A percentile compares a stretch with the other conserved stretches of the same genome.
phyloP scores from a whole-genome alignment of 495 filamentous ascomycete genomes.

The Penicillium ochrochloron region DNA sequence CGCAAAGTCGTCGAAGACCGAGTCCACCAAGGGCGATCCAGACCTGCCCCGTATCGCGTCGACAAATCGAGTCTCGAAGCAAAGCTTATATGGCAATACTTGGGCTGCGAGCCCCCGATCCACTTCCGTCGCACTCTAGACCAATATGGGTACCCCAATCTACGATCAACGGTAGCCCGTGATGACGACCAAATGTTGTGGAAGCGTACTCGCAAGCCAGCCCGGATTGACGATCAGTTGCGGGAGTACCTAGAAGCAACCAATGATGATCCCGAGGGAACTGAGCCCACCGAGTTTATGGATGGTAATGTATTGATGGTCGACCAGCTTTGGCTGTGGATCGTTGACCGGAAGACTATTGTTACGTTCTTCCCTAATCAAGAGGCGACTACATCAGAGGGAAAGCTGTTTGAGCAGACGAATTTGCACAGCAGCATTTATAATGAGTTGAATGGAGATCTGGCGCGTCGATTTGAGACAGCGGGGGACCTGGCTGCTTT shows the following conservation, averaged over 20 bases:
- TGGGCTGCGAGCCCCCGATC: constrained; percentile 66
- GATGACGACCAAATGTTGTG: constrained; percentile 75
- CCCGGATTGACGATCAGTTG: constrained; percentile 36
- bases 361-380: constrained; percentile 62
- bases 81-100: constrained; percentile 66
- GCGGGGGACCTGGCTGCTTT: constrained; percentile 66
- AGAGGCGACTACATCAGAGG: constrained; percentile 51
- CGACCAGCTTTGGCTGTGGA: constrained; percentile 72
- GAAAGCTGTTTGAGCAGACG: constrained; percentile 61
- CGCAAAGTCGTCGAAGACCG: constrained; percentile 61
- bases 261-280: constrained; percentile 20
- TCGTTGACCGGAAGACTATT: constrained; percentile 62
- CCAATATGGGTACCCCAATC: constrained; percentile 67
- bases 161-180: constrained; percentile 62
- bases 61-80: constrained; percentile 59
- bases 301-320: constrained; percentile 71
- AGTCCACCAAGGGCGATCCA: constrained; percentile 58
- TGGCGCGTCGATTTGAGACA: constrained; percentile 66
- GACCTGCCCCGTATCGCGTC: constrained; percentile 59
- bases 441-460: constrained; percentile 70
- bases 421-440: constrained; percentile 68
- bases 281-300: constrained; percentile 41
- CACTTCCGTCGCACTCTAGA: constrained; percentile 69
- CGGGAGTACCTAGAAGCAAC: constrained; percentile 26
- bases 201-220: constrained; percentile 62